Evolutionary conservation across 352 stramenopile species (phyloP), one percentile per base, ranked within the genome.

Genomic region (Phytophthora aleatoria): DNA sequence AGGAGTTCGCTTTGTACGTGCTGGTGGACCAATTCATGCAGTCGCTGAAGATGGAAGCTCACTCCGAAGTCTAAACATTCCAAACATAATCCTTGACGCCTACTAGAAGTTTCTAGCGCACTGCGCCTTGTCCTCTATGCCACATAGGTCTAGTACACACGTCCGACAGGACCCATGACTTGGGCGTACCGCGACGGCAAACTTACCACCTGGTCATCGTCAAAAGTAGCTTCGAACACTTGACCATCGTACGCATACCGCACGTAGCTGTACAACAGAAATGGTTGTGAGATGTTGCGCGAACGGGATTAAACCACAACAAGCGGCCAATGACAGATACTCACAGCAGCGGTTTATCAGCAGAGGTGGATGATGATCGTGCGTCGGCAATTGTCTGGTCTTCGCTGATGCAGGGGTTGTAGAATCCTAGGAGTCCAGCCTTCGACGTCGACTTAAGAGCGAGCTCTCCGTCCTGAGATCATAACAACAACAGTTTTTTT

Each of bases 151-250:
- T 20, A 20, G 20, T 20, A 20, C 20, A 20, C 20, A 20, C 20
- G 20, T n/a, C 83, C 85, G 10, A 78, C 74, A 1, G 74, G 55
- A 5, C 86, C 86, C 86, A 95, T 95, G 45, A 57, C 61, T 43
- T 88, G 83, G 7, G 86, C 86, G 31, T 85, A 90, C 15, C 80
- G 76, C 24, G 86, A 93, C 41, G 86, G 86, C 64, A 95, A 73
- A 50, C 74, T 74, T 10, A 95, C 84, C 8, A 66, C 76, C 61
- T 93, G 83, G 11, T 85, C 58, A 59, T 95, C 86, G 38, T 87
- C 79, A 48, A 93, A 95, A 10, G 86, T 93, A 20, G 82, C 86
- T 73, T 95, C 86, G 48, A 91, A 95, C 48, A 95, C 83, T 31
- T 79, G 64, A 28, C 75, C 81, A 44, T 86, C 75, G 62, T 82